Evolutionary conservation across 306 rosid species (phyloP), one percentile per base, ranked within the genome.

Genomic region (Dicorynia guianensis): DNA sequence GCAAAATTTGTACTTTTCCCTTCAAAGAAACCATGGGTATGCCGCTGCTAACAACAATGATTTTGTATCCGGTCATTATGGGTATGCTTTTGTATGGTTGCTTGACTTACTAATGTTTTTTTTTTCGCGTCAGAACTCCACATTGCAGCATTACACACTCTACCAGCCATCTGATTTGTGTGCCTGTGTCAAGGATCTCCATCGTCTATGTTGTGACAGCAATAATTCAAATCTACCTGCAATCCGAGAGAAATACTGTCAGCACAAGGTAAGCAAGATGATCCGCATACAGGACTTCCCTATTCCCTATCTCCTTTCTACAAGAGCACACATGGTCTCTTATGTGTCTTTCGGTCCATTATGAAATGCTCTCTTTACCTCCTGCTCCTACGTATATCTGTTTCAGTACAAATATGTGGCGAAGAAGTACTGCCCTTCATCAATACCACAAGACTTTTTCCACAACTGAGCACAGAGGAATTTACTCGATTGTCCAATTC

Each of bases 321-420:
- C 11, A 42, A 25, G 11, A 8, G n/a, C 33, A 72, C 38, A 13
- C 17, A 9, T 7, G 57, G 2, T 66, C 11, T 17, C n/a, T n/a
- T n/a, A n/a, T n/a, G n/a, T 59, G 43, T 58, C 55, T 47, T 30
- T 55, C 74, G 42, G 14, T 74, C 44, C 42, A 19, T 7, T 49
- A 13, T 68, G 25, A 30, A 57, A 44, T 50, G 40, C 52, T 59
- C 49, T 57, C 5, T n/a, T 59, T 40, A 25, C 6, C 48, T 33
- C 25, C 30, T 63, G 11, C 6, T 39, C 61, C 46, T 25, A 42
- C 38, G 62, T 76, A 35, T 77, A 52, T 67, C 46, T 83, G 78
- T 50, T 76, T 50, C 93, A 96, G 99, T 96, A 92, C 83, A 96
- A 96, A 74, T 87, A 89, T 39, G 99, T 87, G 71, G 97, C 99